Conservation (phyloP, 305 asterid genomes). For the Fraxinus angustifolia region DNA sequence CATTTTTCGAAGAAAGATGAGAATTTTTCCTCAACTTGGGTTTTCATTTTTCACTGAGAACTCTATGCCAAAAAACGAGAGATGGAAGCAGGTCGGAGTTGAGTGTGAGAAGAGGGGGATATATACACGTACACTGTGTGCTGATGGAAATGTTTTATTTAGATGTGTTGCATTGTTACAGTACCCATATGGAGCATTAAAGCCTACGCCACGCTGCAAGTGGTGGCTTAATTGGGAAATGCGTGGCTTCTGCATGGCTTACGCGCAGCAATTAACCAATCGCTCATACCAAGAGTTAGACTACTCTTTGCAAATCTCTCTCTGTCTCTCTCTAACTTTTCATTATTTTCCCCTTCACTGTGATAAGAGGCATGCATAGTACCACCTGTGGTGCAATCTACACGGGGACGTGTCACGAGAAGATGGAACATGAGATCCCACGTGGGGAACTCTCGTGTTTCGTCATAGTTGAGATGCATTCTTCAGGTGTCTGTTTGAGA, state of each 20-base stretch:
- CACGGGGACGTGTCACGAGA: conserved; percentile 12
- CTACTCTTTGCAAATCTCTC: neutral
- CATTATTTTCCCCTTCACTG: neutral
- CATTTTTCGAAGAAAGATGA: conserved; percentile 48
- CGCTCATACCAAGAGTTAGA: neutral
- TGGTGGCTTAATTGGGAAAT: neutral
- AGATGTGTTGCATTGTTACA: conserved; percentile 16
- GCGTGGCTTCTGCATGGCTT: conserved; percentile 41
- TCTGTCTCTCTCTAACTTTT: no score
- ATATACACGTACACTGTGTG: neutral
- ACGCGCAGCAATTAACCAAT: conserved; percentile 16
- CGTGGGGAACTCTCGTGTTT: conserved; percentile 6
- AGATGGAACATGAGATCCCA: conserved; percentile 6
- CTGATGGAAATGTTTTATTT: neutral
- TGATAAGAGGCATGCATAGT: neutral
- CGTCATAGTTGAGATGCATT: neutral
- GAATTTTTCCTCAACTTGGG: conserved; percentile 29
- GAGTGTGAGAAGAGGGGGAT: neutral
- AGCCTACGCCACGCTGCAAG: conserved; percentile 32
- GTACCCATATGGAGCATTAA: conserved; percentile 27
- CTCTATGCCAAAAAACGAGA: neutral
- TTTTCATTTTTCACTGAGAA: conserved; percentile 10
- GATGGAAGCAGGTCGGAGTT: neutral
- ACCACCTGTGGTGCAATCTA: neutral
- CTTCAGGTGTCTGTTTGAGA: neutral